Evolutionary conservation across 164 flowering plant genomes (phyloP), one percentile per base, ranked within the genome.

Genomic region (Vitis rotundifolia): DNA sequence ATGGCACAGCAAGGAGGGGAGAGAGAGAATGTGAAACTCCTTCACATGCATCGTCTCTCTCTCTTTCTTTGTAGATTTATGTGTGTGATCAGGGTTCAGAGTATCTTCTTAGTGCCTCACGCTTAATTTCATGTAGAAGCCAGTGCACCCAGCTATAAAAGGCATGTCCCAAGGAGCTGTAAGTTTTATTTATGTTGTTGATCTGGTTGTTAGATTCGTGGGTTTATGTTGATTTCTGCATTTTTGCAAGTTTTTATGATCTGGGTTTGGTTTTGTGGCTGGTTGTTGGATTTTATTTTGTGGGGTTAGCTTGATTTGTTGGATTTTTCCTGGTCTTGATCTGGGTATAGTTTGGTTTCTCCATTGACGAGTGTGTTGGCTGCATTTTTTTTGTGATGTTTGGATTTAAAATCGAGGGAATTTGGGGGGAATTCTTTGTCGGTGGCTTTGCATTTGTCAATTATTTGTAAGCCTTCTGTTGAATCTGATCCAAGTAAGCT

Each of bases 101-200:
- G 56, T 49, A 58, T 63, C 72, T 68, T 31, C 63, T 68, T 63
- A 51, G 69, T 56, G 48, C 54, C 48, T 48, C 29, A 11, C 11
- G 74, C 68, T 64, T 54, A 15, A 29, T 61, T 62, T 37, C 22
- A 53, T 65, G 68, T 31, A 65, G 59, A 61, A 61, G 49, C 16
- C 29, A 52, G 3, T 52, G 54, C 12, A 10, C 28, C 58, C 12
- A 22, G 31, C 57, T 26, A 22, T 18, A 28, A 66, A 22, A 28
- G 31, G 31, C 48, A 53, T 66, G 49, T 52, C 57, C 54, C 49
- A 16, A 66, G 59, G 54, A 28, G 14, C 22, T 15, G 68, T 66
- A 53, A 52, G 68, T 28, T 26, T 37, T 37, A 37, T 6, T 37
- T 37, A 3, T 37, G 6, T 37, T 6, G 44, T 37, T 37, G 44